Evolutionary conservation across 306 rosid genomes (phyloP), one percentile per base, ranked within the genome.

Genomic region (Prosopis cineraria): DNA sequence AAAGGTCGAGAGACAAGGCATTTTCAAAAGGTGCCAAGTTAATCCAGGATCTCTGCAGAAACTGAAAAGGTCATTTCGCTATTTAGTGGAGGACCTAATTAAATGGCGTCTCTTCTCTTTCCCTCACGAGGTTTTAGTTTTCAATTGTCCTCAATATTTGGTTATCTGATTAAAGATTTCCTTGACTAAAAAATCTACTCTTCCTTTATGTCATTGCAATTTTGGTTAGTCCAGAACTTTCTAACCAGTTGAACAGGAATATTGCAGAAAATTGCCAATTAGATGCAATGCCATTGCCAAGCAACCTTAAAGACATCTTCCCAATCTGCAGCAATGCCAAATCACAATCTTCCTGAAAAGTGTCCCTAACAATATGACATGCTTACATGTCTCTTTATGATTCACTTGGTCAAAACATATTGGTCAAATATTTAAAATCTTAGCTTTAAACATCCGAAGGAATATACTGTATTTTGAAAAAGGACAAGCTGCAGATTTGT

Each of bases 271-370:
- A 5, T 97, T 90, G 82, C 99, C 98, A 6, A 93, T 68, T 72
- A 93, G 14, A 85, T 90, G 93, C 90, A 93, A 80, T 39, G 33
- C 84, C 90, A 93, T 79, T 39, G 33, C 84, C 63, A 96, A 97
- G 97, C 86, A 60, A 93, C 97, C 88, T 96, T 96, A 77, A 96
- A 96, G 44, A 93, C 97, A 78, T 93, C 98, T 59, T 93, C 88
- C 96, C 99, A 96, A 74, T 98, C 97, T 91, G 96, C 82, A 79
- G 17, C 33, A 80, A 52, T 7, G 59, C 20, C 59, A 52, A 37
- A 37, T 40, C 40, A 16, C 30, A 71, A 33, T 64, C 29, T 17
- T 10, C 0, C 7, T 8, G 16, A 3, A 10, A 4, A 34, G 17
- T n/a, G 16, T 64, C 6, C 70, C 30, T 10, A 10, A 9, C 29